Evolutionary conservation across 2,329 filamentous ascomycete genomes (phyloP).

Genomic region (Claviceps pusilla): DNA sequence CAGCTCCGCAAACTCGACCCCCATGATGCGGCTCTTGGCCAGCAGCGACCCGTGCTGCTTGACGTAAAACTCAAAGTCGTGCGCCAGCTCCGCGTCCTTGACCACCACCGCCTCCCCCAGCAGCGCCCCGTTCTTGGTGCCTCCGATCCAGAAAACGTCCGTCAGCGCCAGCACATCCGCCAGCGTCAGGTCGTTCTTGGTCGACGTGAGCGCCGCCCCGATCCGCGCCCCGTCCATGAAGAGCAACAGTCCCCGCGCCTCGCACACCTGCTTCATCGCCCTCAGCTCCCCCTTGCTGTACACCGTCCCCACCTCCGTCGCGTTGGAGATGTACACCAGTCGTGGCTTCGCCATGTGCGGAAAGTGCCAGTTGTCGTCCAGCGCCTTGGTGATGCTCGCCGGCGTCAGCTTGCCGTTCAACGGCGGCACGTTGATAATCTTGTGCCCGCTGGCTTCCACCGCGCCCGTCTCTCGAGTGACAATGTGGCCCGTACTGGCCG

Average conservation of each 20-base stretch:
- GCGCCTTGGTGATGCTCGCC: constrained; percentile 22
- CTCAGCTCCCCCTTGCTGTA: constrained; percentile 28
- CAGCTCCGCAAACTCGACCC: constrained; percentile 33
- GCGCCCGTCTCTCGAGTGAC: constrained; percentile 34
- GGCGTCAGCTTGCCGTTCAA: constrained; percentile 33
- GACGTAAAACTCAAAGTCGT: constrained; percentile 34
- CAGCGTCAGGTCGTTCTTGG: constrained; percentile 27
- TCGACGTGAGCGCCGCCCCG: constrained; percentile 26
- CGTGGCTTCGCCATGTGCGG: constrained; percentile 36
- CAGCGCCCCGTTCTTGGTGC: constrained; percentile 35
- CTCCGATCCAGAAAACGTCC: constrained; percentile 40
- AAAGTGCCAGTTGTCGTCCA: constrained; percentile 34
- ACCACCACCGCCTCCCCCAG: constrained; percentile 36
- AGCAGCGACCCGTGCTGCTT: constrained; percentile 36
- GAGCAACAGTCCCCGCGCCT: constrained; percentile 24
- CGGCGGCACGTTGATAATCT: constrained; percentile 32
- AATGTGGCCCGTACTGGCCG: constrained; percentile 33
- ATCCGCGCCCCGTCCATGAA: constrained; percentile 35
- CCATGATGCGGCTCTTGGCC: constrained; percentile 33
- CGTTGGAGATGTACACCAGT: constrained; percentile 37
- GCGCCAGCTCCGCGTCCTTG: constrained; percentile 24
- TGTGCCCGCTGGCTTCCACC: constrained; percentile 35
- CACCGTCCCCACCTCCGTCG: constrained; percentile 34
- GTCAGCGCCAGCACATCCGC: constrained; percentile 30
- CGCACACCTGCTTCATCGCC: constrained; percentile 28